These are phyloP conservation scores for Lachancea meyersii DNA, from an alignment of 805 yeast species.

Conservation along the genomic window DNA sequence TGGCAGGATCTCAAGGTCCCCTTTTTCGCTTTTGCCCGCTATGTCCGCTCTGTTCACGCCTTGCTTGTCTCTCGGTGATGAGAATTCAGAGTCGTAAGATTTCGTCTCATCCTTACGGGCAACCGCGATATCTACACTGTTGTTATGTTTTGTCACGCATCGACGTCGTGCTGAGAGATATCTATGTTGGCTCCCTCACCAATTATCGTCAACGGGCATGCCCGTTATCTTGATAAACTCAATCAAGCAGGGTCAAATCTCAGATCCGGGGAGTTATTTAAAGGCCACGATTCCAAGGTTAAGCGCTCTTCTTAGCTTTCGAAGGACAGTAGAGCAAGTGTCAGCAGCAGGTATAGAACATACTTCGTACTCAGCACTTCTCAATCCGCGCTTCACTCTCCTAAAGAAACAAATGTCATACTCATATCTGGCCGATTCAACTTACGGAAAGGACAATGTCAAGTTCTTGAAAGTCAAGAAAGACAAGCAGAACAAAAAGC, in stretches of 20 bases:
- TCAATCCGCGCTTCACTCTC: no score
- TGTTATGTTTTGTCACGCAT: not conserved
- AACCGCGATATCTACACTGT: not conserved
- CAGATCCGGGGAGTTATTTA: not conserved
- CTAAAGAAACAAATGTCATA: slow-evolving; percentile 14
- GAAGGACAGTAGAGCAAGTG: not conserved
- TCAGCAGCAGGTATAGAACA: not conserved
- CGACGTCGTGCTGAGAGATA: not conserved
- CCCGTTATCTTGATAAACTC: slow-evolving; percentile 3
- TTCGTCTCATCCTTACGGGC: not conserved
- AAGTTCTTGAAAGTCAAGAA: slow-evolving; percentile 84
- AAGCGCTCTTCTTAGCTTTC: not conserved
- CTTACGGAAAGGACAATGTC: slow-evolving; percentile 91
- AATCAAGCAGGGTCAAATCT: not conserved
- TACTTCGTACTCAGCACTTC: no score
- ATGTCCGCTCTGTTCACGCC: not conserved
- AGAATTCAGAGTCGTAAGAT: not conserved
- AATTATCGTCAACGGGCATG: slow-evolving; percentile 4
- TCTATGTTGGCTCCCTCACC: not conserved
- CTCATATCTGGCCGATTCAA: slow-evolving; percentile 39
- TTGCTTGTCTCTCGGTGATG: not conserved
- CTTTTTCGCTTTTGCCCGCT: not conserved
- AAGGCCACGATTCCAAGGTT: not conserved
- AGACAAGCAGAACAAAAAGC: slow-evolving; percentile 62
- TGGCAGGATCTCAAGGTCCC: no score